Evolutionary conservation across 2,329 filamentous ascomycete species (phyloP).

Genomic region (Ophiostoma sp.): DNA sequence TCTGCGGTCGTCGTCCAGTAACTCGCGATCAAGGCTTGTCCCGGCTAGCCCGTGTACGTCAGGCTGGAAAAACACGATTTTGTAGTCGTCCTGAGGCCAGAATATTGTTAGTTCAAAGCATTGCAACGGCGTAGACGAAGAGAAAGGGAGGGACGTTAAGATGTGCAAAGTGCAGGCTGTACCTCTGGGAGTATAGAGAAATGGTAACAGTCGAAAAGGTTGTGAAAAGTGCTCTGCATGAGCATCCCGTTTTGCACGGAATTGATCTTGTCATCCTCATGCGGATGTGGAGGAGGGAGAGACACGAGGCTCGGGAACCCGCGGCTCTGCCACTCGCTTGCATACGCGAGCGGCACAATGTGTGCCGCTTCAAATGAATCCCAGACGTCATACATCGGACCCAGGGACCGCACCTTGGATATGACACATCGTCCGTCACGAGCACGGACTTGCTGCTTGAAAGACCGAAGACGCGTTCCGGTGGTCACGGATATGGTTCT

Average conservation of each 20-base stretch:
- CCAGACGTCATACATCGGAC: background rate
- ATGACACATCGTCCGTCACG: background rate
- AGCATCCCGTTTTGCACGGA: background rate
- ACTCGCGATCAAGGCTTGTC: background rate
- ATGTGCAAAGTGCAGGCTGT: too few relatives aligned
- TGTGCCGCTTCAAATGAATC: background rate
- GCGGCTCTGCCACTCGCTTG: background rate
- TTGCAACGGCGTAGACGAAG: too few relatives aligned
- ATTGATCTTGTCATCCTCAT: background rate
- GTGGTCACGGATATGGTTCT: background rate
- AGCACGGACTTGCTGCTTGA: background rate
- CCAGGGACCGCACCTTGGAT: background rate
- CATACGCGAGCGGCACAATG: background rate
- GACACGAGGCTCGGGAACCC: background rate
- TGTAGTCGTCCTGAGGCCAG: background rate
- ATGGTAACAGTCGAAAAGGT: background rate
- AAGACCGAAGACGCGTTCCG: background rate
- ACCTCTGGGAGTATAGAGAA: background rate
- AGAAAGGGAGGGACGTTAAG: too few relatives aligned
- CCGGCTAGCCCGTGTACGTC: background rate
- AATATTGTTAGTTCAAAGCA: too few relatives aligned
- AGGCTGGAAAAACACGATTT: background rate
- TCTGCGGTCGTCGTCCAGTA: background rate
- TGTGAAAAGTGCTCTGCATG: background rate
- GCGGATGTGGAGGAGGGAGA: background rate